Percentiles rank a stretch among this genome's conserved stretches.
Evolutionary conservation across 352 stramenopile species (phyloP).

Genomic region (Phytophthora pluvialis): DNA sequence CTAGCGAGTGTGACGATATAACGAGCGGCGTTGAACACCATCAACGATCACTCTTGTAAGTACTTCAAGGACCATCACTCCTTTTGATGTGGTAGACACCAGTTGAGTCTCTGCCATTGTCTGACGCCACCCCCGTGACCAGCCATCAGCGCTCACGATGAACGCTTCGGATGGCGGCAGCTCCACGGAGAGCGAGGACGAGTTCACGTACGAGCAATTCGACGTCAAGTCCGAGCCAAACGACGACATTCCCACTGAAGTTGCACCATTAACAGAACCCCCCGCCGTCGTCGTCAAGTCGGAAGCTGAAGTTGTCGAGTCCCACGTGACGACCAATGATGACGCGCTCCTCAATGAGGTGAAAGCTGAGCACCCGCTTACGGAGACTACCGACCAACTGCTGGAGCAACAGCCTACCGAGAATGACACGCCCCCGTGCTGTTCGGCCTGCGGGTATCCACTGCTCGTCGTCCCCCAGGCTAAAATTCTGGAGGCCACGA

Average conservation of each 20-base stretch:
- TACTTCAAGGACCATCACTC: neutral
- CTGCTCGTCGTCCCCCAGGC: constrained; percentile 14
- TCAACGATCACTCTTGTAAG: too few species aligned
- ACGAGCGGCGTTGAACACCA: too few species aligned
- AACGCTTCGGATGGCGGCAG: constrained; percentile 29
- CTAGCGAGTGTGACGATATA: too few species aligned
- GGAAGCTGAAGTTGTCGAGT: constrained; percentile 21
- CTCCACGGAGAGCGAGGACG: constrained; percentile 31
- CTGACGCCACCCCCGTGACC: neutral
- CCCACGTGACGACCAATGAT: neutral
- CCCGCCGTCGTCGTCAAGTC: constrained; percentile 12
- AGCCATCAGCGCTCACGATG: neutral
- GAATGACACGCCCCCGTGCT: constrained; percentile 3
- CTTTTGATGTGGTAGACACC: neutral
- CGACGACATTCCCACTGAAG: constrained; percentile 1
- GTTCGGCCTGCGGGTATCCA: constrained; percentile 16
- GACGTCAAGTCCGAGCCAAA: constrained; percentile 14
- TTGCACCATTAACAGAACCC: neutral
- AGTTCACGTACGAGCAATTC: constrained; percentile 6
- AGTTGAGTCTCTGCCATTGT: too few species aligned
- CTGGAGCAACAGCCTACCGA: neutral
- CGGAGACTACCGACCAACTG: neutral
- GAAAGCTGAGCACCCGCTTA: constrained; percentile 8
- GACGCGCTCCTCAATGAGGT: neutral
- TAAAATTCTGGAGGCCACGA: constrained; percentile 3